Evolutionary conservation across 352 stramenopile genomes (phyloP).

Genomic region (Phytophthora quininea): DNA sequence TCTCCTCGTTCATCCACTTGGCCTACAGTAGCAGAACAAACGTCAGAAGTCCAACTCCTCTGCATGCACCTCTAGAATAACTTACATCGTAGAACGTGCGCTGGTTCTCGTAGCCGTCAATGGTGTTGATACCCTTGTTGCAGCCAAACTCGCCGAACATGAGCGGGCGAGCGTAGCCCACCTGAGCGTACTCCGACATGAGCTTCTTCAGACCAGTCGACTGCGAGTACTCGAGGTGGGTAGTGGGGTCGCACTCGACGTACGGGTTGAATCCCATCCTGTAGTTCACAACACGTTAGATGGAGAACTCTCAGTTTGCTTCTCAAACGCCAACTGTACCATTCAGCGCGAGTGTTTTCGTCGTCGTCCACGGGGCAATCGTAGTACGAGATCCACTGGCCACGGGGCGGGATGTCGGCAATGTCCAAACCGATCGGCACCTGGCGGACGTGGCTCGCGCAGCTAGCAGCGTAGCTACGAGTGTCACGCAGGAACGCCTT

Average conservation of each 20-base stretch:
- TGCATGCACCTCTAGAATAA: background rate
- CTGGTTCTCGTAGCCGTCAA: slow-evolving; percentile 76
- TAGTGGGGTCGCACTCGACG: slow-evolving; percentile 59
- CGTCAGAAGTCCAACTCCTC: background rate
- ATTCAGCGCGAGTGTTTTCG: slow-evolving; percentile 59
- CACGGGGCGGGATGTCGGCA: slow-evolving; percentile 58
- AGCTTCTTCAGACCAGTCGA: slow-evolving; percentile 65
- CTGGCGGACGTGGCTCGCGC: slow-evolving; percentile 42
- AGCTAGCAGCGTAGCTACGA: slow-evolving; percentile 54
- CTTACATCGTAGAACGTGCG: slow-evolving; percentile 62
- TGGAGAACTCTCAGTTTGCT: no score
- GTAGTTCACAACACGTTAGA: background rate
- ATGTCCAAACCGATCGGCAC: slow-evolving; percentile 73
- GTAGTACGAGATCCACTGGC: slow-evolving; percentile 65
- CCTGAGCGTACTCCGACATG: slow-evolving; percentile 58
- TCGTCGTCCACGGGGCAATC: slow-evolving; percentile 61
- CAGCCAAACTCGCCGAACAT: slow-evolving; percentile 85
- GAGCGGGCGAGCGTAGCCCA: slow-evolving; percentile 59
- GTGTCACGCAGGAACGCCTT: slow-evolving; percentile 71
- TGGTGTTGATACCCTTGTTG: slow-evolving; percentile 65
- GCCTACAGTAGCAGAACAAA: slow-evolving; percentile 23
- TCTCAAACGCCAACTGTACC: slow-evolving; percentile 18
- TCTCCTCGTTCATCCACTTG: slow-evolving; percentile 82
- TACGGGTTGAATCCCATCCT: slow-evolving; percentile 66
- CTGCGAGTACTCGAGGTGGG: slow-evolving; percentile 57